Evolutionary conservation across 176 grass and related monocot genomes (phyloP).

Genomic region (Oryza glumipatula): DNA sequence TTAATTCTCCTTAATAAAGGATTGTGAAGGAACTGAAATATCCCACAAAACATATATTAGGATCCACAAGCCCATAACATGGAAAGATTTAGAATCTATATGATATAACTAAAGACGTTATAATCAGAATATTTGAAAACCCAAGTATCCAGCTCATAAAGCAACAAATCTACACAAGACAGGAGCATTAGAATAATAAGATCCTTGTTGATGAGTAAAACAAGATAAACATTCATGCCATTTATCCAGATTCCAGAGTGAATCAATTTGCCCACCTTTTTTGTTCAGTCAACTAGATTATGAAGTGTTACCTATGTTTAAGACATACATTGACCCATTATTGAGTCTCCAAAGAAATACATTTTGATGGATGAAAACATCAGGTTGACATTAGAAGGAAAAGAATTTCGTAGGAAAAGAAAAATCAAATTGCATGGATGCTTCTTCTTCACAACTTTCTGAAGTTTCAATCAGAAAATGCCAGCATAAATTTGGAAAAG

Average conservation of each 20-base stretch:
- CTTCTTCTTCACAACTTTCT: conserved; percentile 12
- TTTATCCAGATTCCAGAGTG: not conserved
- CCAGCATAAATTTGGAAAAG: conserved; percentile 28
- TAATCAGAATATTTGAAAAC: not conserved
- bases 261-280: not conserved
- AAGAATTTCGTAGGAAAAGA: not conserved
- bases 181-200: conserved; percentile 2
- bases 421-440: conserved; percentile 11
- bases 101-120: conserved; percentile 1
- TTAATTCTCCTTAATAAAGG: conserved; percentile 9
- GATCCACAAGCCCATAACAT: conserved; percentile 5
- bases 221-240: not conserved
- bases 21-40: conserved; percentile 28
- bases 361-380: conserved; percentile 14
- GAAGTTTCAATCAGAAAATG: conserved; percentile 24
- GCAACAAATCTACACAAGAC: not conserved
- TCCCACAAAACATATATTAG: not conserved
- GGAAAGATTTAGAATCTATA: not conserved
- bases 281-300: not conserved
- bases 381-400: not conserved
- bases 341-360: conserved; percentile 6
- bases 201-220: not conserved
- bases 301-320: not conserved
- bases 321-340: conserved; percentile 10
- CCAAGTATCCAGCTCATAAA: conserved; percentile 7